Evolutionary conservation across 345 rosid genomes (phyloP), one percentile per base, ranked within the genome.

Genomic region (Moringa oleifera): DNA sequence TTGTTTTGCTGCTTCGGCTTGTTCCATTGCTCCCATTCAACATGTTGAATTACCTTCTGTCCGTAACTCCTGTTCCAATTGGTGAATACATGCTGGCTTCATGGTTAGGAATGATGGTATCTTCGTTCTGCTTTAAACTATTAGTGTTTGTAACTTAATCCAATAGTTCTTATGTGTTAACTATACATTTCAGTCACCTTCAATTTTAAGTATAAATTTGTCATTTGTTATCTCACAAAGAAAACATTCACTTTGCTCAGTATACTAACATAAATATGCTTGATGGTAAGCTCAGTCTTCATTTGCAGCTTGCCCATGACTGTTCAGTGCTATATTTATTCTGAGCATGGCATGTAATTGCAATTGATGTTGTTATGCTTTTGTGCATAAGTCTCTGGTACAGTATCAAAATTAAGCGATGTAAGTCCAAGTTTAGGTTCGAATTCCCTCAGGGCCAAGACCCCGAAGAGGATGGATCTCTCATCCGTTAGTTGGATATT

Each of bases 71-170:
- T 28, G 88, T 90, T 59, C 62, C 88, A n/a, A 23, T 88, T 22
- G 88, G 81, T 19, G 84, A 83, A 63, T 94, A 94, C 80, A 79
- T 87, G 81, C 89, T 94, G 77, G 95, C 96, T 61, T 88, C 99
- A 64, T 94, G 99, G 99, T 57, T 94, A 71, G 99, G 99, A 72
- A 94, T 94, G 99, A 85, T 90, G 99, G 97, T 94, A 86, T 28
- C 65, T 67, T 37, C 62, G 37, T 51, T 22, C 0, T 37, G 17
- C 36, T 22, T 51, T 51, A 20, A 51, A 51, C 54, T 51, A n/a
- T 18, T 51, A 51, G 23, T 51, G 21, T n/a, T 51, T 47, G 51
- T 47, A 2, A 47, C 15, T 41, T 4, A 1, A 15, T 41, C 13
- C 47, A 41, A 15, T 41, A 1, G 47, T 28, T 15, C 13, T 41